These are phyloP conservation scores for Colletotrichum sansevieriae DNA, from an alignment of 2,329 filamentous ascomycete genomes.

Conservation along the genomic window DNA sequence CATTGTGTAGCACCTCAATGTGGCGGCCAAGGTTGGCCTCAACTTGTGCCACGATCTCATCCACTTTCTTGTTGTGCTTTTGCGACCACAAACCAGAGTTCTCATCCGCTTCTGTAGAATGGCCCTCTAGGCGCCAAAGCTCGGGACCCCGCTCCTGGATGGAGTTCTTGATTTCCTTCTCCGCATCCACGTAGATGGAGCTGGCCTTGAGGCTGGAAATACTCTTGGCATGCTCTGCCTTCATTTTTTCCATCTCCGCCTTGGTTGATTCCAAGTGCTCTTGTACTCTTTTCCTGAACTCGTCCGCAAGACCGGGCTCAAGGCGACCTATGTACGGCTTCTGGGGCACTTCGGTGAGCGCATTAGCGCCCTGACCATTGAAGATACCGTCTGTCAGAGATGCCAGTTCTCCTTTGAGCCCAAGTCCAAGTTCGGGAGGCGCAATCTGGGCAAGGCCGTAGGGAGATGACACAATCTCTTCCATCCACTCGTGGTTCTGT, in stretches of 20 bases:
- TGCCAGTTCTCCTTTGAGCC: constrained; percentile 85
- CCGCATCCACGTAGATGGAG: constrained; percentile 78
- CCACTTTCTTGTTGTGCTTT: constrained; percentile 68
- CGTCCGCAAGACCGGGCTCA: constrained; percentile 81
- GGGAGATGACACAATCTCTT: constrained; percentile 92
- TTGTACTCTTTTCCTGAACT: constrained; percentile 84
- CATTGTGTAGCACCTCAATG: constrained; percentile 72
- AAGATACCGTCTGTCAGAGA: constrained; percentile 88
- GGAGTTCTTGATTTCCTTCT: constrained; percentile 79
- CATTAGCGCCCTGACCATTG: constrained; percentile 72
- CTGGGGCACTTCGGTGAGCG: constrained; percentile 59
- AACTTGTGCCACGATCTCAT: constrained; percentile 81
- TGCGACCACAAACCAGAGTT: constrained; percentile 51
- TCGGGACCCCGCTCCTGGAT: constrained; percentile 72
- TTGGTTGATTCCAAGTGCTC: constrained; percentile 80
- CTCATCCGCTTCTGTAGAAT: constrained; percentile 60
- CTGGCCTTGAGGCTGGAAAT: constrained; percentile 81
- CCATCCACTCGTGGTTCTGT: constrained; percentile 99
- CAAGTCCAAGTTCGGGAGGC: constrained; percentile 88
- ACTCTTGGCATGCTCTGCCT: constrained; percentile 80
- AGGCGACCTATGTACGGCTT: constrained; percentile 76
- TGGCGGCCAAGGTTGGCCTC: constrained; percentile 78
- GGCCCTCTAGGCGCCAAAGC: constrained; percentile 73
- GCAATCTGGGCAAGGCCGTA: constrained; percentile 88
- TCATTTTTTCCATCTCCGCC: constrained; percentile 87